Evolutionary conservation across 805 yeast species (phyloP), one percentile per base, ranked within the genome.

Genomic region (Metschnikowia arizonensis): DNA sequence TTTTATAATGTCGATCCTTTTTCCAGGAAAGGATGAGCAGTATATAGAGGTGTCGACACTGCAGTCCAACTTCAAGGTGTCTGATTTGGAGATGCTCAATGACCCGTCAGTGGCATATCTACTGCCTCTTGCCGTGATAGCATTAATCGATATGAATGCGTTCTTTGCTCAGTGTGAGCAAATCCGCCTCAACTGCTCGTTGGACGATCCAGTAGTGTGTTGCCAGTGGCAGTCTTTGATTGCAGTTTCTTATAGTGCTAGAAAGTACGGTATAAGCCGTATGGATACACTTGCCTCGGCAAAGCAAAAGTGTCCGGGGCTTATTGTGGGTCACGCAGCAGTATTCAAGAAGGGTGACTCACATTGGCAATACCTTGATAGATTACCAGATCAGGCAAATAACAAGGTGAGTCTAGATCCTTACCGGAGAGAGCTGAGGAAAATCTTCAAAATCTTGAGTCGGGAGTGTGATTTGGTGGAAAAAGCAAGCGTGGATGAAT

Each of bases 121-220:
- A 5, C 82, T 89, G 49, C 88, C 91, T 2, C 67, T 91, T 9
- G 73, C 96, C 0, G 85, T 85, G 19, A 77, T 93, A 31, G 89
- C 85, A 6, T 95, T 89, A 56, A 76, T 93, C 19, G 99, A 93
- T 65, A 77, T 88, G 56, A 95, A 93, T 66, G 97, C 98, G 10
- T 93, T 90, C 63, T 93, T 86, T 64, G 96, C 99, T 0, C 99
- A 93, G 60, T 93, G 84, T 25, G 97, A 93, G 57, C 91, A 85
- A 53, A 69, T 87, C 5, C 66, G 97, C 33, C 72, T 88, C 14
- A 83, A 83, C 0, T 65, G 84, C 12, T 64, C 81, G 1, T 69
- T 68, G 1, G 78, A 81, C 2, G 90, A 82, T 50, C 97, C 99
- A 0, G 84, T 93, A 1, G 97, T 89, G 0, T 90, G 97, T 61